These are phyloP conservation scores for Xylariaceae sp. DNA, from an alignment of 2,329 filamentous ascomycete genomes.

Conservation along the genomic window DNA sequence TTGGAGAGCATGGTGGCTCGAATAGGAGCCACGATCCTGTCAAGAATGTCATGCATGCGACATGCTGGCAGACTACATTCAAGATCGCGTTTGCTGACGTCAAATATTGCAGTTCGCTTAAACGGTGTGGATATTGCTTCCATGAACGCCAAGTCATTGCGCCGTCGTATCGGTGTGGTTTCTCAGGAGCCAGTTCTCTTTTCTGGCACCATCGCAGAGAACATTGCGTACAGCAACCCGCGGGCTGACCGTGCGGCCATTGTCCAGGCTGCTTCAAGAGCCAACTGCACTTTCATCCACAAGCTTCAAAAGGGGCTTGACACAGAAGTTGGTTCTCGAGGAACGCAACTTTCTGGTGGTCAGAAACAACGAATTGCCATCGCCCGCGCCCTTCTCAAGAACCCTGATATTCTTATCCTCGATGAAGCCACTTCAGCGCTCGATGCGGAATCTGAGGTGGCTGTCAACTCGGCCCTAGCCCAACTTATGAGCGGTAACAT, in stretches of 20 bases:
- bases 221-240: conserved; percentile 87
- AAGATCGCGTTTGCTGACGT: not conserved
- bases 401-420: conserved; percentile 93
- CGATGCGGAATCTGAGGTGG: conserved; percentile 92
- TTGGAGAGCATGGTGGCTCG: not conserved
- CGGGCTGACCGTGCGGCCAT: conserved; percentile 74
- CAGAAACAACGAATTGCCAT: conserved; percentile 99
- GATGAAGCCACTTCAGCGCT: conserved; percentile 95
- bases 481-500: conserved; percentile 78
- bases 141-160: conserved; percentile 90
- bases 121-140: conserved; percentile 75
- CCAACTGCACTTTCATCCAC: conserved; percentile 93
- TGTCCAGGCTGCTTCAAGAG: conserved; percentile 77
- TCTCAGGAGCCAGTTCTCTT: conserved; percentile 93
- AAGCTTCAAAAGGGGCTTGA: conserved; percentile 96
- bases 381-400: conserved; percentile 86
- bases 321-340: conserved; percentile 85
- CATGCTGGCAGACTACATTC: not conserved
- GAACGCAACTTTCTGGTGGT: conserved; percentile 88
- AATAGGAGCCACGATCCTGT: not conserved
- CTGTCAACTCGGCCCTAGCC: conserved; percentile 86
- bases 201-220: conserved; percentile 77
- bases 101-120: conserved; percentile 56
- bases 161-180: conserved; percentile 89
- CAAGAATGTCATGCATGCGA: too few species aligned